Evolutionary conservation across 2,329 filamentous ascomycete genomes (phyloP).

Genomic region (Xylaria sp.): DNA sequence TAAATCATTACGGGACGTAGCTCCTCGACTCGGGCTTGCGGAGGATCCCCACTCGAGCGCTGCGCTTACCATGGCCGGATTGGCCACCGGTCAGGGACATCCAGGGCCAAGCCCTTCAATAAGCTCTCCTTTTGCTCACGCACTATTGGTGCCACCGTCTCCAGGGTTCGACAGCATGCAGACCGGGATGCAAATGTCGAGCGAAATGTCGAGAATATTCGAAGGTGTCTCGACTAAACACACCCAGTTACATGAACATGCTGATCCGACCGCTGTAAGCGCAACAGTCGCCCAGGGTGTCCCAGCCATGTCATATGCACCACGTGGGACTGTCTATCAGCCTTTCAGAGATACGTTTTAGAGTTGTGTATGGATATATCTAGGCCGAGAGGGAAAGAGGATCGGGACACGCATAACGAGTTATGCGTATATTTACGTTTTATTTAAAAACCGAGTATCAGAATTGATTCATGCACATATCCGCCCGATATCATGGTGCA

Average conservation of each 20-base stretch:
- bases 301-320: conserved; percentile 27
- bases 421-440: conserved; percentile 3
- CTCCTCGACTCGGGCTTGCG: conserved; percentile 73
- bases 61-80: conserved; percentile 66
- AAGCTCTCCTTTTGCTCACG: conserved; percentile 36
- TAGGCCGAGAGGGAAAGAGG: not conserved
- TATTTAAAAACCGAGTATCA: not conserved
- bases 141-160: conserved; percentile 37
- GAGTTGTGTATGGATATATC: not conserved
- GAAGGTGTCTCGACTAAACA: conserved; percentile 53
- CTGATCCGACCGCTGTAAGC: conserved; percentile 32
- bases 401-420: not conserved
- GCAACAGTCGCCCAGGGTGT: conserved; percentile 12
- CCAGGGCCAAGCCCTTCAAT: conserved; percentile 38
- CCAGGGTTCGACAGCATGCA: conserved; percentile 38
- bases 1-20: conserved; percentile 75
- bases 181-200: conserved; percentile 63
- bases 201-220: conserved; percentile 64
- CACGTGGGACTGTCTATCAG: conserved; percentile 46
- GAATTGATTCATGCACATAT: conserved; percentile 7
- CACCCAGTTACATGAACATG: conserved; percentile 30
- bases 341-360: conserved; percentile 50
- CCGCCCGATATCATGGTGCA: not conserved
- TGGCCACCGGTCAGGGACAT: conserved; percentile 59
- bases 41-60: conserved; percentile 63